Evolutionary conservation across 1,139 yeast genomes (phyloP).

Genomic region (Taphrina sp.): DNA sequence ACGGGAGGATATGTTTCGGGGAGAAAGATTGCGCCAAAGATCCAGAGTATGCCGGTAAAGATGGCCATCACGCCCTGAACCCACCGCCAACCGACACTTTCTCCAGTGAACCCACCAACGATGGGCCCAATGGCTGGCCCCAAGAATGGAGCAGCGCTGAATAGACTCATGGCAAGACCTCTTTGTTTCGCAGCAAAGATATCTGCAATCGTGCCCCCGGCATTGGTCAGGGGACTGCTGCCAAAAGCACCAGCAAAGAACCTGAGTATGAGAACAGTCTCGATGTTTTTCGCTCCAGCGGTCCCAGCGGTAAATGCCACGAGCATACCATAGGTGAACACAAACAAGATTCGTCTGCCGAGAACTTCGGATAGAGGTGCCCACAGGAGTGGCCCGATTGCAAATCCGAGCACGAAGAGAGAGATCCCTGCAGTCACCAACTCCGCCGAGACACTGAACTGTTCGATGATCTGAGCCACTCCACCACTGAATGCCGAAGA

Average conservation of each 20-base stretch:
- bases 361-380: conserved; percentile 60
- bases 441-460: conserved; percentile 47
- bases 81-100: conserved; percentile 67
- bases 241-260: conserved; percentile 78
- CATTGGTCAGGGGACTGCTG: conserved; percentile 81
- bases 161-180: conserved; percentile 51
- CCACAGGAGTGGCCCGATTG: conserved; percentile 47
- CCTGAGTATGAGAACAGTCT: conserved; percentile 57
- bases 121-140: conserved; percentile 83
- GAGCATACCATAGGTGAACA: background rate
- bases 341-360: conserved; percentile 53
- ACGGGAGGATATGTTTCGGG: conserved; percentile 93
- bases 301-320: background rate
- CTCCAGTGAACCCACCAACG: conserved; percentile 71
- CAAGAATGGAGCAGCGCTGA: conserved; percentile 53
- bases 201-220: conserved; percentile 83
- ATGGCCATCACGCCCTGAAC: conserved; percentile 54
- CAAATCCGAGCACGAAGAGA: conserved; percentile 58
- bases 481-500: conserved; percentile 47
- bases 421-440: conserved; percentile 65
- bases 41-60: conserved; percentile 53
- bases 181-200: conserved; percentile 66
- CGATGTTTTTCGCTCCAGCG: conserved; percentile 50
- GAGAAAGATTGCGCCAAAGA: conserved; percentile 55
- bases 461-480: conserved; percentile 65